A percentile compares a stretch with the other conserved stretches of the same genome.
Evolutionary conservation across 2,329 filamentous ascomycete species (phyloP).

Genomic region (Falciphora oryzae): DNA sequence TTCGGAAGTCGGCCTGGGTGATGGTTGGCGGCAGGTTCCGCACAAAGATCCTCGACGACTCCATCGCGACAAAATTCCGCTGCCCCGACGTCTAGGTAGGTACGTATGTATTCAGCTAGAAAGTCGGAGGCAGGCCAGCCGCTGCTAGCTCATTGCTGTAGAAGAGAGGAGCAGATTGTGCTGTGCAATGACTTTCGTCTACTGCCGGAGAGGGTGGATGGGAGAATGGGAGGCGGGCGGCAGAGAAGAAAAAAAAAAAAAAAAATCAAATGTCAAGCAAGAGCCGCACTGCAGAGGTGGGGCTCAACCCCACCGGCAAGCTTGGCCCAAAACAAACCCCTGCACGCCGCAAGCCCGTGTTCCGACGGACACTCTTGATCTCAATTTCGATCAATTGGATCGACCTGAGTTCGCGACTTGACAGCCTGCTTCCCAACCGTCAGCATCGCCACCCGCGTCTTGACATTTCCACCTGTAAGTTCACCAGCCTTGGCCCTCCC

Average conservation of each 20-base stretch:
- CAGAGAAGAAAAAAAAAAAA: neutral
- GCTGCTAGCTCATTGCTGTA: neutral
- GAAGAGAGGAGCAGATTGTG: neutral
- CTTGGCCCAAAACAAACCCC: neutral
- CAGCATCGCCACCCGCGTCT: neutral
- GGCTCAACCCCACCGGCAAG: neutral
- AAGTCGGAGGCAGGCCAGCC: neutral
- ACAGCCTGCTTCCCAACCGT: neutral
- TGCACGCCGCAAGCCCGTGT: neutral
- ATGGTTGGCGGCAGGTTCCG: conserved; percentile 78
- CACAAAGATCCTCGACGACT: conserved; percentile 68
- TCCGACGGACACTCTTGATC: neutral
- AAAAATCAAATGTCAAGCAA: neutral
- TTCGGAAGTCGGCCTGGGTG: conserved; percentile 76
- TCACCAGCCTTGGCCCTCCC: neutral
- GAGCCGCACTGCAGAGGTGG: neutral
- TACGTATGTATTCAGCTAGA: neutral
- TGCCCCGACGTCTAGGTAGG: neutral
- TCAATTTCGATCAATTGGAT: neutral
- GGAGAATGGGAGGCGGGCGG: neutral
- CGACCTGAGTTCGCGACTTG: neutral
- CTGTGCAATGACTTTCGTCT: neutral
- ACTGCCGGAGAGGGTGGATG: neutral
- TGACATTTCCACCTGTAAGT: neutral
- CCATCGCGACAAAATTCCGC: conserved; percentile 29